Evolutionary conservation across 1,139 yeast genomes (phyloP).

Genomic region (Debaryomyces subglobosus): DNA sequence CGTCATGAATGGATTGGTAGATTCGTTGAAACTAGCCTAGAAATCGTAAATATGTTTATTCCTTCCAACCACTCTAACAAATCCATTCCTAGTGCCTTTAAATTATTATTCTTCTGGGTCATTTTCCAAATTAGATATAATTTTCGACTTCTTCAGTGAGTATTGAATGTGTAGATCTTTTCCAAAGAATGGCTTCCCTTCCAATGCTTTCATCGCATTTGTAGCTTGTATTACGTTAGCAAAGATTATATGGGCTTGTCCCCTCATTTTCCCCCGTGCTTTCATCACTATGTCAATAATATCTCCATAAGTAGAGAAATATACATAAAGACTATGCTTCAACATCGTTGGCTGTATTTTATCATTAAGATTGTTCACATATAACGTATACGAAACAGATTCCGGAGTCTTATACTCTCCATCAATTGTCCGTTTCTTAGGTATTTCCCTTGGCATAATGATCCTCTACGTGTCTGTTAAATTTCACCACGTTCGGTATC

Average conservation of each 20-base stretch:
- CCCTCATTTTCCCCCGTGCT: constrained; percentile 55
- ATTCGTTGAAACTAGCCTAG: constrained; percentile 39
- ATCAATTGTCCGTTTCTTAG: constrained; percentile 9
- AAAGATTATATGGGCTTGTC: constrained; percentile 76
- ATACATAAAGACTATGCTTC: constrained; percentile 57
- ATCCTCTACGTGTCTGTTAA: not conserved
- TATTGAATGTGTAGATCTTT: constrained; percentile 54
- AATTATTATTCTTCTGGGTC: not conserved
- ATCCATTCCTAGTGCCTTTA: not conserved
- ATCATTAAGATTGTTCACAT: constrained; percentile 68
- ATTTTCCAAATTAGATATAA: constrained; percentile 16
- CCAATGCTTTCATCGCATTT: constrained; percentile 52
- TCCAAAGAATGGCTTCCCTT: constrained; percentile 56
- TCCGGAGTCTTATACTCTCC: not conserved
- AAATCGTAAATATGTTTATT: not conserved
- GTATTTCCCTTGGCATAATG: constrained; percentile 3
- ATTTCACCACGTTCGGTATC: not conserved
- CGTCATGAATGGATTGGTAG: constrained; percentile 62
- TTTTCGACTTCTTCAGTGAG: constrained; percentile 43
- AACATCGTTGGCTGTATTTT: constrained; percentile 51
- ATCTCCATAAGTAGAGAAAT: constrained; percentile 72
- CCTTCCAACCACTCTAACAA: not conserved
- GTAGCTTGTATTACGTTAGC: constrained; percentile 53
- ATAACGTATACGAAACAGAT: constrained; percentile 51
- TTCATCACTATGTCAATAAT: constrained; percentile 57